Conservation (phyloP, 2,329 filamentous ascomycete species). For the Colletotrichum camelliae region DNA sequence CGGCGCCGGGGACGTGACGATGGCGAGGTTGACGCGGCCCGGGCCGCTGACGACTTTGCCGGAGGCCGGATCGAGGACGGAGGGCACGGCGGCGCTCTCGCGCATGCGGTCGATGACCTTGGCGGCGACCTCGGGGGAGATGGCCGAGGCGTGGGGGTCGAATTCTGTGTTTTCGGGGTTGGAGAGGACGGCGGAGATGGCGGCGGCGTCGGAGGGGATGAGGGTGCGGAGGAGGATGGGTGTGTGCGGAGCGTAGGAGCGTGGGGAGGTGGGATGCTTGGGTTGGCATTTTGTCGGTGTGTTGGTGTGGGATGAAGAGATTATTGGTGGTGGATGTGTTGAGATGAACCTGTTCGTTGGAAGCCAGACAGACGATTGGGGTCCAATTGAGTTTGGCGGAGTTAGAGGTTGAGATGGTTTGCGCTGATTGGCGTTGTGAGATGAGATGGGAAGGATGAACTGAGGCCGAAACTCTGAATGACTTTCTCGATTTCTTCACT, state of each 20-base stretch:
- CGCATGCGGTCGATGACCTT: slow-evolving; percentile 26
- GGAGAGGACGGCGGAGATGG: slow-evolving; percentile 29
- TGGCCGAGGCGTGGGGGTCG: slow-evolving; percentile 21
- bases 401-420: neutral
- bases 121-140: slow-evolving; percentile 21
- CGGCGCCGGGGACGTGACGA: slow-evolving; percentile 20
- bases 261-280: slow-evolving; percentile 28
- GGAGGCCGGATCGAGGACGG: slow-evolving; percentile 20
- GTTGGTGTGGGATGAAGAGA: neutral
- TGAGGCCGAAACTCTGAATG: neutral
- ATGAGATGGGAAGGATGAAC: neutral
- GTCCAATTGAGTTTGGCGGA: neutral
- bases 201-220: slow-evolving; percentile 23
- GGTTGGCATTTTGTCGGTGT: neutral
- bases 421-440: neutral
- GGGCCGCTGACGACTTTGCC: slow-evolving; percentile 25
- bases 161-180: slow-evolving; percentile 19
- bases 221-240: slow-evolving; percentile 30
- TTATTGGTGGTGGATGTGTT: neutral
- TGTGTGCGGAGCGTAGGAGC: slow-evolving; percentile 25
- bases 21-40: slow-evolving; percentile 28
- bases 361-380: too few species aligned
- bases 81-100: slow-evolving; percentile 29
- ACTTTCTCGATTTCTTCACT: neutral
- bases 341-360: neutral